phyloP scores from a whole-genome alignment of 495 filamentous ascomycete genomes.

The Aspergillus haitiensis region DNA sequence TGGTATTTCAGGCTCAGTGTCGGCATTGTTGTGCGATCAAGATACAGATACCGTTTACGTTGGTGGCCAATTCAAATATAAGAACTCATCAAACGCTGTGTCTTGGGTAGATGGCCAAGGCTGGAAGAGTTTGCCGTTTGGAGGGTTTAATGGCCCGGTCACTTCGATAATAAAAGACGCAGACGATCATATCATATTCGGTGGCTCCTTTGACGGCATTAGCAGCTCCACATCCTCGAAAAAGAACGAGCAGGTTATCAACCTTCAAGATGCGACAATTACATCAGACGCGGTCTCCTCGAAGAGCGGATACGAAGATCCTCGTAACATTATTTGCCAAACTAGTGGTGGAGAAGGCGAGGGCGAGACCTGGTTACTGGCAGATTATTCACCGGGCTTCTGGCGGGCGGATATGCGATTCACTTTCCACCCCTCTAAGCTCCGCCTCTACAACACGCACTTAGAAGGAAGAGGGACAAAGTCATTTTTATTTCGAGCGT shows the following conservation, averaged over 20 bases:
- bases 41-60: conserved; percentile 84
- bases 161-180: conserved; percentile 76
- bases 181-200: conserved; percentile 85
- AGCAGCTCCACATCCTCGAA: conserved; percentile 72
- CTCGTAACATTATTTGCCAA: conserved; percentile 83
- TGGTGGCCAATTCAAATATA: conserved; percentile 78
- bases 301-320: conserved; percentile 68
- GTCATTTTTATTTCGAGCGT: conserved; percentile 76
- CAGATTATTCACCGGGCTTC: conserved; percentile 75
- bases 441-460: conserved; percentile 88
- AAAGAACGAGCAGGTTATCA: conserved; percentile 73
- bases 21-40: conserved; percentile 78
- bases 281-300: conserved; percentile 61
- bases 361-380: conserved; percentile 79
- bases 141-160: conserved; percentile 93
- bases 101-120: conserved; percentile 67
- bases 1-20: conserved; percentile 79
- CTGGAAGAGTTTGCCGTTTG: conserved; percentile 87
- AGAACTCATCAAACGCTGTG: conserved; percentile 83
- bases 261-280: conserved; percentile 74
- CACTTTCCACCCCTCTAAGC: conserved; percentile 77
- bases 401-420: conserved; percentile 84
- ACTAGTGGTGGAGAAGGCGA: conserved; percentile 60
- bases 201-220: conserved; percentile 87
- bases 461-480: conserved; percentile 82